phyloP scores from a whole-genome alignment of 441 rosid species.

The Pelargonium cotyledonis region DNA sequence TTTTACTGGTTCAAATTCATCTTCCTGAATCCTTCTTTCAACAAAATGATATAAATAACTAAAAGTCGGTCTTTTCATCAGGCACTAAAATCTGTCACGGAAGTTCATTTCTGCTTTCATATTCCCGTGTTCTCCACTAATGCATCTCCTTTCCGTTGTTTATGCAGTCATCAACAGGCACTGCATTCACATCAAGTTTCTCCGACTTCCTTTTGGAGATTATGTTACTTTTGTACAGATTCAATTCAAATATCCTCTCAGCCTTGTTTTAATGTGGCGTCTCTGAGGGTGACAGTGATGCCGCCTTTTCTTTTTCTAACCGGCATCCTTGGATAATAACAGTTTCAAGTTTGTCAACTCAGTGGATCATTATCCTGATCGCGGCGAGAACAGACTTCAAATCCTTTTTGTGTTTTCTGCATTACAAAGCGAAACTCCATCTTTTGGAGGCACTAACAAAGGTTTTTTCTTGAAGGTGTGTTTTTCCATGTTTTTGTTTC shows the following conservation, averaged over 20 bases:
- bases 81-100: background rate
- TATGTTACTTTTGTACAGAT: slow-evolving; percentile 25
- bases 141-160: background rate
- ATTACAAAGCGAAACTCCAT: too few relatives aligned
- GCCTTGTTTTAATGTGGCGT: slow-evolving; percentile 19
- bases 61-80: background rate
- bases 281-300: slow-evolving; percentile 20
- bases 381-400: slow-evolving; percentile 12
- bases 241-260: slow-evolving; percentile 15
- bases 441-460: slow-evolving; percentile 10
- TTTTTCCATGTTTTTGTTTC: slow-evolving; percentile 15
- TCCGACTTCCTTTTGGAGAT: slow-evolving; percentile 17
- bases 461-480: slow-evolving; percentile 28
- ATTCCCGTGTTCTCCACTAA: background rate
- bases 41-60: background rate
- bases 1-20: too few relatives aligned
- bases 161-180: slow-evolving; percentile 24
- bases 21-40: background rate
- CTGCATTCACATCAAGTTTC: slow-evolving; percentile 11
- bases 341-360: slow-evolving; percentile 4
- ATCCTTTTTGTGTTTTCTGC: slow-evolving; percentile 15
- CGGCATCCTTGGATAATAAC: slow-evolving; percentile 28
- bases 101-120: background rate
- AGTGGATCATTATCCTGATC: slow-evolving; percentile 9
- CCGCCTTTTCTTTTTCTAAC: slow-evolving; percentile 29